Conservation (phyloP, 2,329 filamentous ascomycete species). For the Rhynchosporium graminicola region DNA sequence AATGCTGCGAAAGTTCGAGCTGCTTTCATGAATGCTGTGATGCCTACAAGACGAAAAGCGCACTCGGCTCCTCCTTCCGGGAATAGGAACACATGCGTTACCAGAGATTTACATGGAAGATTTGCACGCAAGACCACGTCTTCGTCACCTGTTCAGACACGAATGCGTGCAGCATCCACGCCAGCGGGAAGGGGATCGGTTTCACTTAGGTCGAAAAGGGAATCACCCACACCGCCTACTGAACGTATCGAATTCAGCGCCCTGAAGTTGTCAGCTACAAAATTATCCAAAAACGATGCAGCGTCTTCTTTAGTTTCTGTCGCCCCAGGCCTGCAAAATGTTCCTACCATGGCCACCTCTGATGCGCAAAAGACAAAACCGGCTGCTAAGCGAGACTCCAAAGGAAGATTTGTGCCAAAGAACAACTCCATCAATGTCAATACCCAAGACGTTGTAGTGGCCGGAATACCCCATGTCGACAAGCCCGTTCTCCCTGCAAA, state of each 20-base stretch:
- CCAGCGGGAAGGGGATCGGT: background rate
- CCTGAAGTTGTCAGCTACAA: no score
- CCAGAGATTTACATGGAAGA: slow-evolving; percentile 14
- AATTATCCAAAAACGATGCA: background rate
- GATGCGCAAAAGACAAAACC: background rate
- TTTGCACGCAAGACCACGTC: slow-evolving; percentile 6
- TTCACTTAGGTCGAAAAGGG: slow-evolving; percentile 5
- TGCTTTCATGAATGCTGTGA: background rate
- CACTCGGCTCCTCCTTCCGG: slow-evolving; percentile 1
- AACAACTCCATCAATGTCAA: background rate
- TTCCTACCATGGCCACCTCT: background rate
- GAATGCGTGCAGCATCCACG: slow-evolving; percentile 4
- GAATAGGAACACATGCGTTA: background rate
- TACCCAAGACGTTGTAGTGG: background rate
- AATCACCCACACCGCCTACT: slow-evolving; percentile 15
- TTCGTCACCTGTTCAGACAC: background rate
- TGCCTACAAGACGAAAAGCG: background rate
- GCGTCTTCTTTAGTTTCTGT: background rate
- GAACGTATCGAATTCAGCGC: slow-evolving; percentile 6
- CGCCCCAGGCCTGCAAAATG: background rate
- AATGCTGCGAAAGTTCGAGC: slow-evolving; percentile 10
- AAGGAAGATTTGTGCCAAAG: slow-evolving; percentile 23
- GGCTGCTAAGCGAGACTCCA: slow-evolving; percentile 17
- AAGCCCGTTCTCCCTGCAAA: background rate
- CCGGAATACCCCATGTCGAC: background rate